Conservation (phyloP, 2,329 filamentous ascomycete species). For the Lachnum nothofagi region DNA sequence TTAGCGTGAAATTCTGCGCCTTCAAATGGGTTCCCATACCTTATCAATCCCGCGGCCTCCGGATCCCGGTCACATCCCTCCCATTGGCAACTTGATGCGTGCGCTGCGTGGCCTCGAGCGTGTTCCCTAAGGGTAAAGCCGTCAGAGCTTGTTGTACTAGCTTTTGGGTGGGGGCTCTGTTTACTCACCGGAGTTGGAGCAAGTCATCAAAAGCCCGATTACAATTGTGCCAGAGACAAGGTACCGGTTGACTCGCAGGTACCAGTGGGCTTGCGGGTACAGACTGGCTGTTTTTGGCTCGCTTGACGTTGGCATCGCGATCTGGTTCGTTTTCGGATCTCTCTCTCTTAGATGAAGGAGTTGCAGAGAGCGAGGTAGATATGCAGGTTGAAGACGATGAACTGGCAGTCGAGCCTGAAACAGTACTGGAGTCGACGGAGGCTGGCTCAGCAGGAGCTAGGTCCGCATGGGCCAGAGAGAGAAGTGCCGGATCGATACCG, state of each 20-base stretch:
- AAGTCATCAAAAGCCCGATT: not conserved
- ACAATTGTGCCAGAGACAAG: not conserved
- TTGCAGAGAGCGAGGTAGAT: not conserved
- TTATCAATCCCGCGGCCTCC: not conserved
- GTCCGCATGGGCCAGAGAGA: too few species aligned
- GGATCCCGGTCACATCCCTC: not conserved
- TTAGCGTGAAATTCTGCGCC: not conserved
- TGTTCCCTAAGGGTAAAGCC: not conserved
- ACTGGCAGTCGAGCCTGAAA: not conserved
- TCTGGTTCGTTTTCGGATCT: not conserved
- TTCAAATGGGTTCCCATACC: not conserved
- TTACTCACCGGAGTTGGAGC: not conserved
- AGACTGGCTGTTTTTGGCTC: not conserved
- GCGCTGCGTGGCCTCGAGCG: not conserved
- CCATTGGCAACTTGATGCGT: not conserved
- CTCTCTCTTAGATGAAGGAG: not conserved
- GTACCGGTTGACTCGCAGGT: not conserved
- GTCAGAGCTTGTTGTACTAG: not conserved
- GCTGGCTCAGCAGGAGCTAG: too few species aligned
- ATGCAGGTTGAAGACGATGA: not conserved
- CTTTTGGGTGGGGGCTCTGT: not conserved
- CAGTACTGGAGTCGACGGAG: too few species aligned
- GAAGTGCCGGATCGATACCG: too few species aligned
- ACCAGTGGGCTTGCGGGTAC: too few species aligned
- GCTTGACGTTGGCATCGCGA: not conserved